phyloP scores from a whole-genome alignment of 1,139 yeast species.

The Geotrichum reessii region DNA sequence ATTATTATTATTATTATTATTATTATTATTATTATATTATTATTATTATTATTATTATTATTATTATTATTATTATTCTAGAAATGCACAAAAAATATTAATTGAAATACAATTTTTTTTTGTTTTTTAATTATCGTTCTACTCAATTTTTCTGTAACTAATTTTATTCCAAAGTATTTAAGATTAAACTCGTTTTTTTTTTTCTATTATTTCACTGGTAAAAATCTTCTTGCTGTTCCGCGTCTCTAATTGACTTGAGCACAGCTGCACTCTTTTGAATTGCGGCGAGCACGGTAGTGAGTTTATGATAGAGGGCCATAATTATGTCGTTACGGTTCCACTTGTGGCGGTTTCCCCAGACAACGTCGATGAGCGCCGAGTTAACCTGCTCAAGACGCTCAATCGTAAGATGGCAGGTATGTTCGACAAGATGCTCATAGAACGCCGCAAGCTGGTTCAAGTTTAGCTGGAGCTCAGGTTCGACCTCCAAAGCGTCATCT shows the following conservation, averaged over 20 bases:
- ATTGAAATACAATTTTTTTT: too few species aligned
- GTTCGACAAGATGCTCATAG: slow-evolving; percentile 33
- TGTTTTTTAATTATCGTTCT: too few species aligned
- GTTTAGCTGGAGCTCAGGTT: neutral
- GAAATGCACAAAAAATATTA: too few species aligned
- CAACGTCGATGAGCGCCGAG: slow-evolving; percentile 64
- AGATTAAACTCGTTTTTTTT: too few species aligned
- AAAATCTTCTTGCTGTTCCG: neutral
- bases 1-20: too few species aligned
- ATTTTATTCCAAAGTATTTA: too few species aligned
- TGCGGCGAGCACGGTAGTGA: slow-evolving; percentile 19
- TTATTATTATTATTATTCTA: too few species aligned
- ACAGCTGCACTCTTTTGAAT: slow-evolving; percentile 8
- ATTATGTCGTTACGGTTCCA: slow-evolving; percentile 56
- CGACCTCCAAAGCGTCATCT: neutral
- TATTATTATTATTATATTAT: too few species aligned
- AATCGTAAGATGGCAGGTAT: slow-evolving; percentile 50
- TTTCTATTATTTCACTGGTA: neutral
- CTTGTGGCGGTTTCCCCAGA: slow-evolving; percentile 62
- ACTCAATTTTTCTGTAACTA: too few species aligned
- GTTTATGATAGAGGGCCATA: slow-evolving; percentile 21
- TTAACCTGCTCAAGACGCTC: slow-evolving; percentile 71
- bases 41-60: too few species aligned
- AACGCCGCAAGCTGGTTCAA: slow-evolving; percentile 20
- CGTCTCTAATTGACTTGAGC: neutral